These are phyloP conservation scores for Phytophthora fragariae DNA, from an alignment of 352 stramenopile genomes.

Conservation along the genomic window DNA sequence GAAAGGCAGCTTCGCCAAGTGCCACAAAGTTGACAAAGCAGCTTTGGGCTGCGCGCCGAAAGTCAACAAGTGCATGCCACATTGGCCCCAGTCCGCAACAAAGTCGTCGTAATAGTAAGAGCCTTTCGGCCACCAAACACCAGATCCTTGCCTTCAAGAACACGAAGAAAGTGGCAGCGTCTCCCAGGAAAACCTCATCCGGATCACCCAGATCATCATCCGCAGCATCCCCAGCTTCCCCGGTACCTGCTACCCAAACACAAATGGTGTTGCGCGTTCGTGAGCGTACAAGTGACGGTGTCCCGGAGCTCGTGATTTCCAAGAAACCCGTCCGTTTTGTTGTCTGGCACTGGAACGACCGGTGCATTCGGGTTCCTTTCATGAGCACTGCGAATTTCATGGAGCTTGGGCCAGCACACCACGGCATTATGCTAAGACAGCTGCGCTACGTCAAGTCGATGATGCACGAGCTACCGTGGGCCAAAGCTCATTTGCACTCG, in stretches of 20 bases:
- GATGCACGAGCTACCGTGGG: conserved; percentile 88
- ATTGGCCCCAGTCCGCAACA: neutral
- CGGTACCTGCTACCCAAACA: conserved; percentile 32
- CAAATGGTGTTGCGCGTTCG: conserved; percentile 70
- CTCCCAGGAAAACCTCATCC: conserved; percentile 14
- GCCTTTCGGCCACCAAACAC: conserved; percentile 34
- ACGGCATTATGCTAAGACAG: conserved; percentile 83
- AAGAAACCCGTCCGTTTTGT: conserved; percentile 60
- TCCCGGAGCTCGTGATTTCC: conserved; percentile 68
- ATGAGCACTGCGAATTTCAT: conserved; percentile 45
- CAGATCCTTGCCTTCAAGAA: conserved; percentile 28
- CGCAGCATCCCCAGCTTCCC: conserved; percentile 20
- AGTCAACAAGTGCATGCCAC: conserved; percentile 63
- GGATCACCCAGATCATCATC: conserved; percentile 16
- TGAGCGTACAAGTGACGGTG: conserved; percentile 53
- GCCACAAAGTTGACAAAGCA: conserved; percentile 19
- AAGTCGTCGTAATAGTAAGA: conserved; percentile 30
- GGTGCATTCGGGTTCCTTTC: conserved; percentile 57
- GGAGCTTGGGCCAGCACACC: conserved; percentile 73
- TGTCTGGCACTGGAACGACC: conserved; percentile 74
- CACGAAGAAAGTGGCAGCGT: conserved; percentile 24
- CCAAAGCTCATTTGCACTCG: conserved; percentile 72
- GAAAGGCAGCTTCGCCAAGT: conserved; percentile 12
- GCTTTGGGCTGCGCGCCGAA: conserved; percentile 51
- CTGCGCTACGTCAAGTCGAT: conserved; percentile 85